Percentiles rank a stretch among this genome's conserved stretches.
Conservation (phyloP, 106 monocot genomes). For the Amphibolis antarctica region DNA sequence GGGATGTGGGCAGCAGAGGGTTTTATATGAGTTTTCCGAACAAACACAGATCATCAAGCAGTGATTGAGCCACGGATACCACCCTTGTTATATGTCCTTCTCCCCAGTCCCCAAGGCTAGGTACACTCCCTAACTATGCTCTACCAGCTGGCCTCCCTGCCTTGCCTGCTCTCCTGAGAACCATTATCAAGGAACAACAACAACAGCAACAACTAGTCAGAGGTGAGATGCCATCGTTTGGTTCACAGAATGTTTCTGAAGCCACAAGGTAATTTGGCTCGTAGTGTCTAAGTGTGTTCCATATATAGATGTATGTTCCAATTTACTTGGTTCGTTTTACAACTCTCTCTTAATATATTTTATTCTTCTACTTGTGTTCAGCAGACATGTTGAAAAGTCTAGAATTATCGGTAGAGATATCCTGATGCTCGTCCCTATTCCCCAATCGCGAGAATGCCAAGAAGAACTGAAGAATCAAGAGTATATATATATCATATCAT, state of each 20-base stretch:
- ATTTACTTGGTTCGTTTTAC: no score
- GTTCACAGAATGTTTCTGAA: not conserved
- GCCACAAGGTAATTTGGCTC: not conserved
- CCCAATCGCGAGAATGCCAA: no score
- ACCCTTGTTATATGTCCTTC: not conserved
- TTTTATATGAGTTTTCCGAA: not conserved
- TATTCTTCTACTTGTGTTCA: no score
- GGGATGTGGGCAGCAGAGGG: not conserved
- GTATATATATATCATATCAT: no score
- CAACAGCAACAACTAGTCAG: not conserved
- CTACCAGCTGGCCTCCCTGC: slow-evolving; percentile 5
- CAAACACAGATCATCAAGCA: not conserved
- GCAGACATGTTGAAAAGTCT: no score
- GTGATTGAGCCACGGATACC: not conserved
- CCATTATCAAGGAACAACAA: not conserved
- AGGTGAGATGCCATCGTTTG: not conserved
- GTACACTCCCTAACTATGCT: not conserved
- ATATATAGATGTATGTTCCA: no score
- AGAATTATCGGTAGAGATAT: no score
- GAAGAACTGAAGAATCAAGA: no score
- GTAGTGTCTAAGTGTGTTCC: no score
- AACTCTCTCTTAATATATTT: no score
- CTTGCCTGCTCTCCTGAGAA: slow-evolving; percentile 11
- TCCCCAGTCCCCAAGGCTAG: not conserved
- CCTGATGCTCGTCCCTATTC: no score